phyloP scores from a whole-genome alignment of 2,329 filamentous ascomycete genomes.

The Pestalotiopsis sp. region DNA sequence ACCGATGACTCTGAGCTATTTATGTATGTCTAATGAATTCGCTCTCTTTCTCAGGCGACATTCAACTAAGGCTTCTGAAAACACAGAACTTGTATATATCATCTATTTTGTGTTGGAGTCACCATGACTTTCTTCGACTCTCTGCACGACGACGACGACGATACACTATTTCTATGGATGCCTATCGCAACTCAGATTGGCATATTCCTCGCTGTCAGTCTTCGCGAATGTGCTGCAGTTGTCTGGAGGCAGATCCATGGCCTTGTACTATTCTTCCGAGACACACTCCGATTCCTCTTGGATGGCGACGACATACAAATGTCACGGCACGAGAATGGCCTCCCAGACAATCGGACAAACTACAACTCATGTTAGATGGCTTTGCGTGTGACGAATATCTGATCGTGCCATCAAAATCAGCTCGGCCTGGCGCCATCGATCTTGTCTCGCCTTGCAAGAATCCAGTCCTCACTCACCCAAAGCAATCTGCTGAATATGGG shows the following conservation, averaged over 20 bases:
- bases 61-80: neutral
- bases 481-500: no score
- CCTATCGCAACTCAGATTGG: neutral
- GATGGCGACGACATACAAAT: neutral
- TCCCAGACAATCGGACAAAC: no score
- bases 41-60: neutral
- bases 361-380: no score
- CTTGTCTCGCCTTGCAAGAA: no score
- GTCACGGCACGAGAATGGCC: no score
- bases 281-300: neutral
- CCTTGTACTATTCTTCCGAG: neutral
- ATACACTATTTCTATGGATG: neutral
- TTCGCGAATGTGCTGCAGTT: neutral
- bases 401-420: no score
- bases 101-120: neutral
- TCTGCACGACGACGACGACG: neutral
- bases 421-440: no score
- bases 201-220: neutral
- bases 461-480: no score
- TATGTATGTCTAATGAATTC: neutral
- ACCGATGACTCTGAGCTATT: neutral
- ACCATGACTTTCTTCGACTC: neutral
- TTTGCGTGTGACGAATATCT: no score
- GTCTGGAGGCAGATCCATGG: neutral
- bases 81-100: neutral